phyloP scores from a whole-genome alignment of 164 flowering plant species.

The Pachysandra terminalis region DNA sequence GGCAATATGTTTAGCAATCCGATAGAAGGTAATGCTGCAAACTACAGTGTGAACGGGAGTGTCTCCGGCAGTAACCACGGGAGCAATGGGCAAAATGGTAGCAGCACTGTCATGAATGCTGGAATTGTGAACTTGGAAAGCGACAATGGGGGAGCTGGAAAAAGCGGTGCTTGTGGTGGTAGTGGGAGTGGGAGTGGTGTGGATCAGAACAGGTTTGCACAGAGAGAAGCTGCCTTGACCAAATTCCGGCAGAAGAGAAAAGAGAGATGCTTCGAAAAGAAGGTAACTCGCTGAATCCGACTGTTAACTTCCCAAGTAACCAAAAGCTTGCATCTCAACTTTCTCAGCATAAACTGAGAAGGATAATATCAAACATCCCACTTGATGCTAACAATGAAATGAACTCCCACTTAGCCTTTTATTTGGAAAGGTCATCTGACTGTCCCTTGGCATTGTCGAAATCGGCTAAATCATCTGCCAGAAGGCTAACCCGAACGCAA shows the following conservation, averaged over 20 bases:
- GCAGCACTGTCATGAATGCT: slow-evolving; percentile 42
- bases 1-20: slow-evolving; percentile 48
- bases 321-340: background rate
- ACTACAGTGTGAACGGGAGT: slow-evolving; percentile 62
- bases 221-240: slow-evolving; percentile 74
- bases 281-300: slow-evolving; percentile 35
- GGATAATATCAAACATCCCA: too few species aligned
- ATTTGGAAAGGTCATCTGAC: too few species aligned
- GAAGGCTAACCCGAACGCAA: too few species aligned
- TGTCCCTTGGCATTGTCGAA: too few species aligned
- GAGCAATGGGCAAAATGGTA: slow-evolving; percentile 61
- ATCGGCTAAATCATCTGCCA: too few species aligned
- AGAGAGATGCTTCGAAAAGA: slow-evolving; percentile 78
- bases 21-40: slow-evolving; percentile 37
- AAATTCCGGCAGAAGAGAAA: slow-evolving; percentile 82
- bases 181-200: slow-evolving; percentile 33
- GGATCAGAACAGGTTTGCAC: slow-evolving; percentile 52
- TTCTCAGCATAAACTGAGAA: background rate
- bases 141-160: slow-evolving; percentile 41
- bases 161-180: slow-evolving; percentile 35
- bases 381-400: too few species aligned
- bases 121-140: slow-evolving; percentile 40
- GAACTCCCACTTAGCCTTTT: too few species aligned
- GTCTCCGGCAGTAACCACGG: slow-evolving; percentile 71
- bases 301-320: background rate